Evolutionary conservation across 73 alveolate genomes (phyloP), one percentile per base, ranked within the genome.

Genomic region (Durusdinium trenchii): DNA sequence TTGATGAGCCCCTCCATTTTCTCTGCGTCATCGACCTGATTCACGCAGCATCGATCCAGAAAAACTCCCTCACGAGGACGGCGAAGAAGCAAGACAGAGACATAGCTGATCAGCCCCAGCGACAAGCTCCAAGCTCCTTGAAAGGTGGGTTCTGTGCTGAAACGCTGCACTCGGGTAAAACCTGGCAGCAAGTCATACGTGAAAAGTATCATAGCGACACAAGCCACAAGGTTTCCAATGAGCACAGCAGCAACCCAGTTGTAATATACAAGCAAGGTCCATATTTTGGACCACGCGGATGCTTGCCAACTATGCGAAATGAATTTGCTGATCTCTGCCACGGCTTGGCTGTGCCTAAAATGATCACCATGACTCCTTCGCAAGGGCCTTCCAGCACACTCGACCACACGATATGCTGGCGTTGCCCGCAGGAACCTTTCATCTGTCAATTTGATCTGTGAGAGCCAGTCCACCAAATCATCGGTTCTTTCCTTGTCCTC

Each of bases 311-410:
- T 64, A 64, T 64, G 78, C 10, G 78, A 64, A 5, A 64, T 14
- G 78, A 64, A 64, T 64, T 64, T 64, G 78, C 78, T 64, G 78
- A 64, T 64, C 78, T 64, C 78, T 64, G 14, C 30, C 78, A 64
- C 78, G 43, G 14, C 7, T 64, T 40, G 78, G 78, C 78, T 64
- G 36, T 64, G 40, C 78, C 40, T 9, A 64, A 64, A 64, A 40
- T 40, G 5, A 6, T 20, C 78, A 12, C 30, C 43, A 6, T 35
- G 14, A 40, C 78, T 40, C 36, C 7, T 35, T 64, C 78, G 14
- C 36, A 64, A 30, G 10, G 78, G 43, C 35, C 78, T 35, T 10
- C 78, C 78, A 30, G 78, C 78, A 23, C 78, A 40, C 78, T 23
- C 36, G 10, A 23, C 30, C 43, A 64, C 36, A 6, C 78, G 78